Conservation (phyloP, 495 filamentous ascomycete species). For the Xylona heveae region DNA sequence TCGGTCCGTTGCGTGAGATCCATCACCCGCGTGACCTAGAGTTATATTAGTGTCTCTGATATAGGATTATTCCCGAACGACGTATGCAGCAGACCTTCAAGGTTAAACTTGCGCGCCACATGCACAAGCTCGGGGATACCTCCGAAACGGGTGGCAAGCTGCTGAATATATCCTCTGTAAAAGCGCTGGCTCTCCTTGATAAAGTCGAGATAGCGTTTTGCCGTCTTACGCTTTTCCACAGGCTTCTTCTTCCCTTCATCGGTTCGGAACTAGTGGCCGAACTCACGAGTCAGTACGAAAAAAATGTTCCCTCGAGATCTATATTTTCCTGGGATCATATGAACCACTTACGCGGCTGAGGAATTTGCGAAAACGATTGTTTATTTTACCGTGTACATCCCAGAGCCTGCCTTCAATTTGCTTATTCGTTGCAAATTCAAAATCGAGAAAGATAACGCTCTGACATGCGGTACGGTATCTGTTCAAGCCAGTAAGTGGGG, state of each 20-base stretch:
- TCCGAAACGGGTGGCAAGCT: conserved; percentile 46
- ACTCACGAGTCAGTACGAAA: background rate
- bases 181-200: conserved; percentile 73
- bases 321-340: background rate
- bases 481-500: background rate
- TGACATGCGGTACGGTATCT: conserved; percentile 53
- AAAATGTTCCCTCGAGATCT: conserved; percentile 1
- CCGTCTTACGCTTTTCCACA: conserved; percentile 58
- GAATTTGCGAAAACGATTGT: conserved; percentile 49
- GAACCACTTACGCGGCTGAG: conserved; percentile 25
- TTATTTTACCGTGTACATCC: conserved; percentile 57
- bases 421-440: conserved; percentile 39
- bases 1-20: background rate
- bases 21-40: conserved; percentile 1
- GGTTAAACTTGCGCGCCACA: conserved; percentile 44
- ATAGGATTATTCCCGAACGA: background rate
- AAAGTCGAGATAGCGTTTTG: conserved; percentile 60
- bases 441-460: conserved; percentile 49
- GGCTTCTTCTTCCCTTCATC: conserved; percentile 36
- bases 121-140: conserved; percentile 52
- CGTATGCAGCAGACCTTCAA: conserved; percentile 37
- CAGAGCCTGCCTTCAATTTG: conserved; percentile 53
- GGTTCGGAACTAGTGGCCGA: conserved; percentile 24
- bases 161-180: conserved; percentile 68
- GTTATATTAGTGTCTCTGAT: too few species aligned